phyloP scores from a whole-genome alignment of 2,329 filamentous ascomycete genomes.

The Helicocarpus griseus region DNA sequence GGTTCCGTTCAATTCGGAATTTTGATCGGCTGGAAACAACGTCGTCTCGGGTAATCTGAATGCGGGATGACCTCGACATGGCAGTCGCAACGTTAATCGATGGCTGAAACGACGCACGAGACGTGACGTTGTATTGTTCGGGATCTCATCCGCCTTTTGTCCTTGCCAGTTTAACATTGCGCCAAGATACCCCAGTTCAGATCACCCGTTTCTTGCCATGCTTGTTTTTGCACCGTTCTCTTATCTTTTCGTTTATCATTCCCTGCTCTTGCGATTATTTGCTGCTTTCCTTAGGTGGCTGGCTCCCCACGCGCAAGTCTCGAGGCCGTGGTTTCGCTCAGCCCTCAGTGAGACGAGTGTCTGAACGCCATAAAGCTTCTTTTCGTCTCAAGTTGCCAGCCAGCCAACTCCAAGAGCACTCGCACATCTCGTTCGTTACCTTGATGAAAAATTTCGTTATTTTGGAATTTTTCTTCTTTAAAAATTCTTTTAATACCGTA shows the following conservation, averaged over 20 bases:
- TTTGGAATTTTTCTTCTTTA: not conserved
- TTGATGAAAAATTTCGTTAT: not conserved
- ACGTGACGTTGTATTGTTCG: not conserved
- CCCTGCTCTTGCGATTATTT: not conserved
- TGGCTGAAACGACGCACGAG: not conserved
- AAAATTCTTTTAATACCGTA: not conserved
- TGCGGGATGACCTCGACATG: no score
- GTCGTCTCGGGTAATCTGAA: not conserved
- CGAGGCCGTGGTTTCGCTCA: no score
- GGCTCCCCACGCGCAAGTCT: not conserved
- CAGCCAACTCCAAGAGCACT: not conserved
- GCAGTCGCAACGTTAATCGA: no score
- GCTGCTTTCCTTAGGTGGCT: not conserved
- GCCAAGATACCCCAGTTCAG: constrained; percentile 6
- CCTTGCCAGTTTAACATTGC: not conserved
- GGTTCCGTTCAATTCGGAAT: not conserved
- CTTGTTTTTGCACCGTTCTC: constrained; percentile 12
- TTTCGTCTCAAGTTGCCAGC: not conserved
- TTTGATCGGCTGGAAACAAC: not conserved
- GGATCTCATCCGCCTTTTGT: not conserved
- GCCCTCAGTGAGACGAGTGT: no score
- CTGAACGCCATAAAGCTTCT: no score
- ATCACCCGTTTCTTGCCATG: constrained; percentile 8
- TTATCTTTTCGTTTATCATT: not conserved
- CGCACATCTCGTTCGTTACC: not conserved